Evolutionary conservation across 768 basidiomycete genomes (phyloP), one percentile per base, ranked within the genome.

Genomic region (Lentinus brumalis): DNA sequence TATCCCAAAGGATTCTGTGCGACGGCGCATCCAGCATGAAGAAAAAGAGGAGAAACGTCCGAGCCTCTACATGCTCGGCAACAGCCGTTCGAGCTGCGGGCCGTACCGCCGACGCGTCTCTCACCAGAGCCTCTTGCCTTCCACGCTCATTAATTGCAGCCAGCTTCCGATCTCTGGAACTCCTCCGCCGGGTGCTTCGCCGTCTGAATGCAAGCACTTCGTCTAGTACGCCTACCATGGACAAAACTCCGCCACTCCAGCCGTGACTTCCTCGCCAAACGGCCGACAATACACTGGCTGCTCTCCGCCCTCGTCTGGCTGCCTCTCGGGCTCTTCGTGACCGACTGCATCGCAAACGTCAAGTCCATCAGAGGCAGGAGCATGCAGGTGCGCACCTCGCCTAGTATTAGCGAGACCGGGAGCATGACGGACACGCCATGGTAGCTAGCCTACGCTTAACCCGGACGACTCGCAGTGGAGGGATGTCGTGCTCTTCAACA

Each of bases 391-490:
- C 57, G 77, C 59, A 10, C 10, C 4, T 26, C 35, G 5, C 21
- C 16, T 8, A 5, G 31, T 12, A 12, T n/a, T 15, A 38, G 42
- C n/a, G 26, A 29, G 14, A n/a, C 9, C 1, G 39, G 8, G 16
- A 29, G 49, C 26, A 29, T 41, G 30, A 50, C 53, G 31, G 21
- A 41, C 32, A 31, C 14, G 29, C 30, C 14, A n/a, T 39, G 74
- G 69, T 77, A 86, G 85, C 81, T 70, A 81, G 80, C 80, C 90
- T 32, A 89, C 87, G 35, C 78, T 92, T 57, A 92, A 91, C 69
- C 90, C 90, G 38, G 84, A 91, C 69, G 78, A 80, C 4, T 91
- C 88, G 1, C 10, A 56, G 8, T 84, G 77, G 79, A 78, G 79
- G 62, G 90, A 92, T 67, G 70, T 88, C 39, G 87, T 79, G 15